Percentiles rank a stretch among this genome's conserved stretches.
Evolutionary conservation across 1,139 yeast species (phyloP).

Genomic region (Debaryomyces psychrophilus): DNA sequence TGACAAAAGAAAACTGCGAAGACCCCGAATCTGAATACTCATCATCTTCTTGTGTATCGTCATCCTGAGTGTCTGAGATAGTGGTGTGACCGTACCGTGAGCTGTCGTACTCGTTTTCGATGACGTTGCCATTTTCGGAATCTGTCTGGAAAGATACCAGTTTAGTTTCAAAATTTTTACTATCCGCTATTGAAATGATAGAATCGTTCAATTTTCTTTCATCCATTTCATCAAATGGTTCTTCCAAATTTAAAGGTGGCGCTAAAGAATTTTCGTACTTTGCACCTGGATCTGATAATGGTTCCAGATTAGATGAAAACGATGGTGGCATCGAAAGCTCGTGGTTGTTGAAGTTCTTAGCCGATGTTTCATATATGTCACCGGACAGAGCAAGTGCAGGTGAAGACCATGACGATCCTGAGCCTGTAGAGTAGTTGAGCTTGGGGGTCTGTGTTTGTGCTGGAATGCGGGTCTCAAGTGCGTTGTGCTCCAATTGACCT

Average conservation of each 20-base stretch:
- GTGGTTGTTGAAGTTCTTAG: not conserved
- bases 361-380: not conserved
- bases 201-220: not conserved
- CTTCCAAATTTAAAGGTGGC: not conserved
- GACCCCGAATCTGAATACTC: conserved; percentile 34
- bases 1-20: conserved; percentile 62
- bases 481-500: not conserved
- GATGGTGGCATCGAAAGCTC: not conserved
- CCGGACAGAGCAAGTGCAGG: not conserved
- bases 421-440: not conserved
- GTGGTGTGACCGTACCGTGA: not conserved
- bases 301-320: not conserved
- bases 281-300: not conserved
- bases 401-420: conserved; percentile 1
- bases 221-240: not conserved
- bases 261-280: not conserved
- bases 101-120: not conserved
- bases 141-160: conserved; percentile 4
- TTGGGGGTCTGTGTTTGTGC: not conserved
- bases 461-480: not conserved
- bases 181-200: not conserved
- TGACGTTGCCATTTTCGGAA: not conserved
- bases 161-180: conserved; percentile 3
- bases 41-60: conserved; percentile 13
- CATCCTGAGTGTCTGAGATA: conserved; percentile 6